Conservation (phyloP, 2,329 filamentous ascomycete genomes). For the Colletotrichum sansevieriae region DNA sequence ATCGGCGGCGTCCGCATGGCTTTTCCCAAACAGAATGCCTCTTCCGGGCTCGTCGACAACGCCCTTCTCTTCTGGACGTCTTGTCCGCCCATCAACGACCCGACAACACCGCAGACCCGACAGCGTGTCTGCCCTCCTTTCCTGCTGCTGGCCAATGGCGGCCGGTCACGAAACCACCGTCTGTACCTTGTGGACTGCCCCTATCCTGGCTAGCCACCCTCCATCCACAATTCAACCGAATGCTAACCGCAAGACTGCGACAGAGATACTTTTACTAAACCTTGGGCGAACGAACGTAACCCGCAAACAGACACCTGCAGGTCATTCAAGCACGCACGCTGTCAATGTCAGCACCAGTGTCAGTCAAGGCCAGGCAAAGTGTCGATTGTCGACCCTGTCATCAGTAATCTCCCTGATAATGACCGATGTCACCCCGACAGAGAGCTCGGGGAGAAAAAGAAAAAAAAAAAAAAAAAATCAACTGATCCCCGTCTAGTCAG, state of each 20-base stretch:
- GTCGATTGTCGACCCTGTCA: conserved; percentile 1
- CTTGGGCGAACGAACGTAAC: not conserved
- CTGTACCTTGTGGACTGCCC: conserved; percentile 9
- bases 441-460: not conserved
- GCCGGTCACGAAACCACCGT: not conserved
- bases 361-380: not conserved
- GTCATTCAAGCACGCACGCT: not conserved
- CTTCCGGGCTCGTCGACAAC: conserved; percentile 28
- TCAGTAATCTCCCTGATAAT: conserved; percentile 32
- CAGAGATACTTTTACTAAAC: not conserved
- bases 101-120: not conserved
- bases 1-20: too few relatives aligned
- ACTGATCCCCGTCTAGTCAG: conserved; percentile 31
- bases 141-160: conserved; percentile 4
- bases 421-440: conserved; percentile 33
- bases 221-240: not conserved
- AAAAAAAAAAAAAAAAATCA: conserved; percentile 23
- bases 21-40: conserved; percentile 24
- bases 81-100: conserved; percentile 3
- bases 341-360: not conserved
- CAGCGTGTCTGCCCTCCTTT: conserved; percentile 7
- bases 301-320: not conserved
- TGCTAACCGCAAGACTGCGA: not conserved
- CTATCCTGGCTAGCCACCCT: conserved; percentile 10
- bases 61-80: conserved; percentile 24